Evolutionary conservation across 2,329 filamentous ascomycete species (phyloP).

Genomic region (Fusarium verticillioides): DNA sequence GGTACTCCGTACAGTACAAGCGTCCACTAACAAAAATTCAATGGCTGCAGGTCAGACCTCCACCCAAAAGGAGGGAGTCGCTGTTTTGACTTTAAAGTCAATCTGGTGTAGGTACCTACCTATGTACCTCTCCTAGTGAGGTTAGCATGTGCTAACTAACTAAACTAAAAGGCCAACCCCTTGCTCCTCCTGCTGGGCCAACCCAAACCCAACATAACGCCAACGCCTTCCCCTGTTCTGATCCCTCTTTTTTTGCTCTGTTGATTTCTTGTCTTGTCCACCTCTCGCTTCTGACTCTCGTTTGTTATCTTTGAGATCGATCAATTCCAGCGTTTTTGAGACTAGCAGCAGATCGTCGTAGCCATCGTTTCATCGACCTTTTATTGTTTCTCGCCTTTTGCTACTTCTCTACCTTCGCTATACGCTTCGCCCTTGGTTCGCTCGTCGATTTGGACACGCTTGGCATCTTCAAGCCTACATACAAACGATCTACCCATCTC

Average conservation of each 20-base stretch:
- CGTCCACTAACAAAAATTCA: constrained; percentile 8
- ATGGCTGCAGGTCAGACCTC: constrained; percentile 10
- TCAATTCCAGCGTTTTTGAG: constrained; percentile 13
- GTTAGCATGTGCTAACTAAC: constrained; percentile 1
- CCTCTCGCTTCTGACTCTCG: constrained; percentile 23
- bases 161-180: constrained; percentile 16
- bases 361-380: constrained; percentile 11
- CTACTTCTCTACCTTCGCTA: constrained; percentile 32
- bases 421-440: constrained; percentile 11
- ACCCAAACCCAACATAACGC: constrained; percentile 33
- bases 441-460: constrained; percentile 17
- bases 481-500: background rate
- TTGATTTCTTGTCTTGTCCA: constrained; percentile 27
- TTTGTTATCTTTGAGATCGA: constrained; percentile 20
- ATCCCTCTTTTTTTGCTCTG: constrained; percentile 25
- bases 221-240: constrained; percentile 34
- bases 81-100: constrained; percentile 19
- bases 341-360: constrained; percentile 12
- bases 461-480: constrained; percentile 11
- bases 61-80: constrained; percentile 22
- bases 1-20: background rate
- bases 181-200: constrained; percentile 33
- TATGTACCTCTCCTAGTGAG: constrained; percentile 16
- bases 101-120: constrained; percentile 14
- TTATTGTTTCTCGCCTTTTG: constrained; percentile 29